Evolutionary conservation across 1,139 yeast genomes (phyloP), one percentile per base, ranked within the genome.

Genomic region (Pichia sp.): DNA sequence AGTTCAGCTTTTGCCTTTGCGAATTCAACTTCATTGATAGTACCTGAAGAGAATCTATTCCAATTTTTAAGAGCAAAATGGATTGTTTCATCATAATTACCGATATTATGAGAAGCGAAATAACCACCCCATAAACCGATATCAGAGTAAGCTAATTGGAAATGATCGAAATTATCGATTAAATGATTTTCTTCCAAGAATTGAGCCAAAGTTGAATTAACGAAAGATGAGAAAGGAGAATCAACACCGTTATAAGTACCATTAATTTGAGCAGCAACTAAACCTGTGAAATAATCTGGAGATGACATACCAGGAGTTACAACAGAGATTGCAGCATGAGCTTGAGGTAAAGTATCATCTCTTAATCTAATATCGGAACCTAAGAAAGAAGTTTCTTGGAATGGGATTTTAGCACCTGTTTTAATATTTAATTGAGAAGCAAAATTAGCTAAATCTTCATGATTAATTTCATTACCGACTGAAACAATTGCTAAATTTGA

Each of bases 351-450:
- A 53, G 88, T 83, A 65, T 84, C 94, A 60, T 84, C 94, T 77
- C 94, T 81, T 71, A 82, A 68, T 74, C 88, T 79, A 52, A 82
- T 79, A 64, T 84, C 93, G 41, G 91, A 82, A 59, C 94, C 94
- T 63, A 83, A 72, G 74, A 82, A 83, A 35, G 76, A 61, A 46
- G 81, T 75, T 46, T 76, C 69, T 51, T 68, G 66, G 43, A 61
- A 60, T 35, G 69, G 67, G 52, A 81, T 79, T 60, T 74, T 77
- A 45, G 68, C 63, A 48, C 84, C 85, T 42, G 70, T 62, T 44
- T 71, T 60, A 43, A 81, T 56, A 36, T 64, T 55, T 48, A 60
- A 62, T 48, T 68, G 62, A 59, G 78, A 80, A 50, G 82, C 73
- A 43, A 79, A 70, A 46, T 76, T 78, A 50, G 79, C 84, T 52